phyloP scores from a whole-genome alignment of 2,329 filamentous ascomycete genomes.

The Aureobasidium leucospermi region DNA sequence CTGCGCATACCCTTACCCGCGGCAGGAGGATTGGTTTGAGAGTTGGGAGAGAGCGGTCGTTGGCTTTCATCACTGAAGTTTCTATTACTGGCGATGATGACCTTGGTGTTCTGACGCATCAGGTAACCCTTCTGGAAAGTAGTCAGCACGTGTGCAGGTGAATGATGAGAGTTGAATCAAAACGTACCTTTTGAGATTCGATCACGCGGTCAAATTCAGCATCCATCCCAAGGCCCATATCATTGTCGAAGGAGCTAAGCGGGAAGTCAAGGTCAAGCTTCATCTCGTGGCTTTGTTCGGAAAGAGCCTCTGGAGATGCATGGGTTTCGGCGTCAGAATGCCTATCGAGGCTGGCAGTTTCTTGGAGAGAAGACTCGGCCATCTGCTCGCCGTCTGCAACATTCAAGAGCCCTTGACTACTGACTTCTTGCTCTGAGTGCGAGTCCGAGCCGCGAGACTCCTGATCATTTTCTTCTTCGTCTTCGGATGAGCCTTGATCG shows the following conservation, averaged over 20 bases:
- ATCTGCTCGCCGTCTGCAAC: background rate
- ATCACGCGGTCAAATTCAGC: slow-evolving; percentile 93
- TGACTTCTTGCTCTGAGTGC: slow-evolving; percentile 15
- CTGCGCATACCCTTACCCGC: slow-evolving; percentile 49
- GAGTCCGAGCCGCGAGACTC: background rate
- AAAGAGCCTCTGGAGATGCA: background rate
- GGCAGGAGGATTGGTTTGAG: slow-evolving; percentile 18
- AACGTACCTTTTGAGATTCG: slow-evolving; percentile 88
- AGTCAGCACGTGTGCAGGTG: background rate
- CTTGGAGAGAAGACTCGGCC: slow-evolving; percentile 13
- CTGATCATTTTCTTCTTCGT: background rate
- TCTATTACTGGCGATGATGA: slow-evolving; percentile 79
- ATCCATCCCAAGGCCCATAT: slow-evolving; percentile 75
- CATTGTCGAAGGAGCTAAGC: slow-evolving; percentile 59
- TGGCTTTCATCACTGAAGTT: slow-evolving; percentile 45
- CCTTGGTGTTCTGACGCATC: slow-evolving; percentile 97
- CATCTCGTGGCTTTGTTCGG: slow-evolving; percentile 17
- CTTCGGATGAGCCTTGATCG: background rate
- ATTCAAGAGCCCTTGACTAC: background rate
- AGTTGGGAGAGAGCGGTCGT: slow-evolving; percentile 32
- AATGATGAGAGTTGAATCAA: slow-evolving; percentile 20
- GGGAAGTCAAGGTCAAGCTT: slow-evolving; percentile 60
- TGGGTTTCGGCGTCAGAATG: slow-evolving; percentile 11
- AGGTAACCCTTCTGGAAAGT: slow-evolving; percentile 85
- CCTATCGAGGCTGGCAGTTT: slow-evolving; percentile 19